Evolutionary conservation across 179 eudicot genomes (phyloP).

Genomic region (Silene vulgaris): DNA sequence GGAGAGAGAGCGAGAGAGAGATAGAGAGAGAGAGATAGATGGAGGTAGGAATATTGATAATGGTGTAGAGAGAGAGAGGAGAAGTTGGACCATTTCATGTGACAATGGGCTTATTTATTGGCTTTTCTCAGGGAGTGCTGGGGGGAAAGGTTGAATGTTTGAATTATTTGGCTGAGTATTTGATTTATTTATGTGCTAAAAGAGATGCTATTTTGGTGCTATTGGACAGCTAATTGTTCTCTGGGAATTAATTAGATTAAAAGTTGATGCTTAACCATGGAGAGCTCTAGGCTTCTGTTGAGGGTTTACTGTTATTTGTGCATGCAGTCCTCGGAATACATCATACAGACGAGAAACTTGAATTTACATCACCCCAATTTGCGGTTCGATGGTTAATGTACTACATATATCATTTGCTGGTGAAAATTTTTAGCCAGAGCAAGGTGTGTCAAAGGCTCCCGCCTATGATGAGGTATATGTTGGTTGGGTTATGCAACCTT

Average conservation of each 20-base stretch:
- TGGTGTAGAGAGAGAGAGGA: slow-evolving; percentile 16
- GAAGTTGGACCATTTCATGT: slow-evolving; percentile 22
- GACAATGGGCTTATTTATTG: slow-evolving; percentile 30
- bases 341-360: slow-evolving; percentile 7
- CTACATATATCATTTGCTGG: not conserved
- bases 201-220: slow-evolving; percentile 27
- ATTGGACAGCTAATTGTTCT: slow-evolving; percentile 26
- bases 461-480: not conserved
- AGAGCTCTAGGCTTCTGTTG: slow-evolving; percentile 10
- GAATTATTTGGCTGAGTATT: slow-evolving; percentile 26
- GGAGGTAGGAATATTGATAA: slow-evolving; percentile 18
- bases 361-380: not conserved
- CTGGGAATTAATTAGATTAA: slow-evolving; percentile 1
- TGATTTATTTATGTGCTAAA: slow-evolving; percentile 21
- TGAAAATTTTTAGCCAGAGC: not conserved
- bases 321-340: slow-evolving; percentile 13
- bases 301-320: slow-evolving; percentile 20
- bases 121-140: slow-evolving; percentile 24
- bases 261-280: slow-evolving; percentile 11
- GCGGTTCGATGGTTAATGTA: not conserved
- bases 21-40: slow-evolving; percentile 16
- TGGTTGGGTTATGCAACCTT: not conserved
- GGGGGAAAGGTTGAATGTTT: slow-evolving; percentile 24
- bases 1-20: slow-evolving; percentile 7
- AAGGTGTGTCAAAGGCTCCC: not conserved